Evolutionary conservation across 768 basidiomycete species (phyloP).

Genomic region (Exidia glandulosa): DNA sequence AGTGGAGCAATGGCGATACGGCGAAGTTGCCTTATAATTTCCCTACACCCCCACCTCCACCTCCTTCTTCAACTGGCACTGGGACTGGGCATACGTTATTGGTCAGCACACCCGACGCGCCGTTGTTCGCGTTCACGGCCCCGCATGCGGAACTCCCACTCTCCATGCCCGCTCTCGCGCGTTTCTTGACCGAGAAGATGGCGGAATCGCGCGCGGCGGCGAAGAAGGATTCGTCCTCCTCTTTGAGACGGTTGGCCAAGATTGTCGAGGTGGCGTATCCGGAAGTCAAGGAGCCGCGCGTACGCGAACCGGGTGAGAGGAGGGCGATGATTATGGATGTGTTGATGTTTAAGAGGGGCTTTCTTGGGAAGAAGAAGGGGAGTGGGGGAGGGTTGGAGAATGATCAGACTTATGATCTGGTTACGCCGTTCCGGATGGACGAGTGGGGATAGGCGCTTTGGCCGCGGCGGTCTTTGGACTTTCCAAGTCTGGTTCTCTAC

Average conservation of each 20-base stretch:
- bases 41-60: constrained; percentile 48
- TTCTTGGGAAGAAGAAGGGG: constrained; percentile 41
- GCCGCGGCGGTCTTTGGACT: too few species aligned
- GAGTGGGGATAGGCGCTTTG: background rate
- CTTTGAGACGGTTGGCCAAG: constrained; percentile 56
- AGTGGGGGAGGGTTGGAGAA: constrained; percentile 44
- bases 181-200: constrained; percentile 62
- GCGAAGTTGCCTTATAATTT: constrained; percentile 46
- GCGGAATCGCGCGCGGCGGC: constrained; percentile 54
- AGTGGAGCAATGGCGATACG: constrained; percentile 47
- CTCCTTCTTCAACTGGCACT: constrained; percentile 16
- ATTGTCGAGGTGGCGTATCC: constrained; percentile 61
- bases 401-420: constrained; percentile 70
- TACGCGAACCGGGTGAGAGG: constrained; percentile 25
- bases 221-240: constrained; percentile 43
- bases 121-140: constrained; percentile 9
- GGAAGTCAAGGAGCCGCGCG: constrained; percentile 24
- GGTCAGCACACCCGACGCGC: background rate
- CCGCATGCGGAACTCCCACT: constrained; percentile 67
- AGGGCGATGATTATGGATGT: constrained; percentile 29
- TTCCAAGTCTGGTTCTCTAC: too few species aligned
- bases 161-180: constrained; percentile 61
- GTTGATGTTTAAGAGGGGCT: too few species aligned
- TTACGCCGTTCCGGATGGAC: constrained; percentile 71
- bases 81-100: background rate